Conservation (phyloP, 2,329 filamentous ascomycete genomes). For the Verticillium isaacii region DNA sequence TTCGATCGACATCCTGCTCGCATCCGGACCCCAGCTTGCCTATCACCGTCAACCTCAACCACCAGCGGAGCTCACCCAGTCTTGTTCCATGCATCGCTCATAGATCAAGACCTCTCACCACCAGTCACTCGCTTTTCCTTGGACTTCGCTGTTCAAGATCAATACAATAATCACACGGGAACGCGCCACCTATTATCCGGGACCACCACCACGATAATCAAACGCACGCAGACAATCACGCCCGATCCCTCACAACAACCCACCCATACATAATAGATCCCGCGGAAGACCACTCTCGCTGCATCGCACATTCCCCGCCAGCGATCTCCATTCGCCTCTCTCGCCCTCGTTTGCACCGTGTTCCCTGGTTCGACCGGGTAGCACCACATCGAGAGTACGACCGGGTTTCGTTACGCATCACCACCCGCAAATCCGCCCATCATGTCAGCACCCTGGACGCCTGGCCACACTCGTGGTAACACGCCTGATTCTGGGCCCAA, state of each 20-base stretch:
- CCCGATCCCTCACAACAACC: background rate
- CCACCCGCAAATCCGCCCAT: background rate
- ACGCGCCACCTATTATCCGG: background rate
- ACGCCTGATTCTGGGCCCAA: conserved; percentile 5
- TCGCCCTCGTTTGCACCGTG: background rate
- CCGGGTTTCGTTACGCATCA: background rate
- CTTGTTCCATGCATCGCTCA: background rate
- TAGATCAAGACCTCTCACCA: background rate
- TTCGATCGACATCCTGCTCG: background rate
- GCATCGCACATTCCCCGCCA: background rate
- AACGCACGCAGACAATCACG: background rate
- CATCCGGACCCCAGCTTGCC: background rate
- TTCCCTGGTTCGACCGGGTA: background rate
- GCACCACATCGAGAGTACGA: background rate
- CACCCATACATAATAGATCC: background rate
- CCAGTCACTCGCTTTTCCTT: conserved; percentile 4
- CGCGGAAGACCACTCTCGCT: background rate
- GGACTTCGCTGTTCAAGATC: background rate
- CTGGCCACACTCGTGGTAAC: background rate
- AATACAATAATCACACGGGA: background rate
- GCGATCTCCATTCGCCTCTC: background rate
- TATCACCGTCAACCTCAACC: background rate
- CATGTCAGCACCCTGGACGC: conserved; percentile 10
- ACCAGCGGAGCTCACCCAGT: background rate
- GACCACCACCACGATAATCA: background rate